Conservation (phyloP, 768 basidiomycete genomes). For the Dentipellis fragilis region DNA sequence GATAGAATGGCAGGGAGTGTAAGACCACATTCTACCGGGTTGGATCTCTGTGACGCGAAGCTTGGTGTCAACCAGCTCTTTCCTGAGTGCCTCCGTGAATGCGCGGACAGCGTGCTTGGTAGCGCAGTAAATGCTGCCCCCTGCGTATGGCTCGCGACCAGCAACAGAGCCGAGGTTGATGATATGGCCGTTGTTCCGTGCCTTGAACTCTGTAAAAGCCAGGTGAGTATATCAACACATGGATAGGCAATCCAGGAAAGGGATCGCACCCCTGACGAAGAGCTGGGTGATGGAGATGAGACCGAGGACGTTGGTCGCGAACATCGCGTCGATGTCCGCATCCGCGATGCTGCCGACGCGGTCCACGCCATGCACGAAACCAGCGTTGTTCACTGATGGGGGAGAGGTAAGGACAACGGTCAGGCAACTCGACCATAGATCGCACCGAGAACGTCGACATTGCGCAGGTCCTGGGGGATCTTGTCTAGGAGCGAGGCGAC, state of each 20-base stretch:
- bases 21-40: conserved; percentile 48
- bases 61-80: conserved; percentile 85
- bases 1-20: conserved; percentile 7
- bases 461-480: conserved; percentile 56
- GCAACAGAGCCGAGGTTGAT: conserved; percentile 96
- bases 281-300: conserved; percentile 79
- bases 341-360: conserved; percentile 75
- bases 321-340: conserved; percentile 62
- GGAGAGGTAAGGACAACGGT: not conserved
- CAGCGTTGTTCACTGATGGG: conserved; percentile 63
- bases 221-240: conserved; percentile 18
- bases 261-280: conserved; percentile 20
- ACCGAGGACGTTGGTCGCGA: conserved; percentile 56
- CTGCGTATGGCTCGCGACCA: conserved; percentile 61
- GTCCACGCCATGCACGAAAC: conserved; percentile 84
- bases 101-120: conserved; percentile 83
- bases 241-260: conserved; percentile 26
- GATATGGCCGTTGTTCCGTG: conserved; percentile 62
- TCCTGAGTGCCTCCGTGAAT: conserved; percentile 72
- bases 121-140: conserved; percentile 88
- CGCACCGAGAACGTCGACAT: conserved; percentile 79
- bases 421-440: not conserved
- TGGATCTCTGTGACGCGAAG: conserved; percentile 93
- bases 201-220: conserved; percentile 16
- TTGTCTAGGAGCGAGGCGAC: conserved; percentile 62